A percentile compares a stretch with the other conserved stretches of the same genome.
These are phyloP conservation scores for Aspergillus awamori DNA, from an alignment of 2,329 filamentous ascomycete species.

Conservation along the genomic window DNA sequence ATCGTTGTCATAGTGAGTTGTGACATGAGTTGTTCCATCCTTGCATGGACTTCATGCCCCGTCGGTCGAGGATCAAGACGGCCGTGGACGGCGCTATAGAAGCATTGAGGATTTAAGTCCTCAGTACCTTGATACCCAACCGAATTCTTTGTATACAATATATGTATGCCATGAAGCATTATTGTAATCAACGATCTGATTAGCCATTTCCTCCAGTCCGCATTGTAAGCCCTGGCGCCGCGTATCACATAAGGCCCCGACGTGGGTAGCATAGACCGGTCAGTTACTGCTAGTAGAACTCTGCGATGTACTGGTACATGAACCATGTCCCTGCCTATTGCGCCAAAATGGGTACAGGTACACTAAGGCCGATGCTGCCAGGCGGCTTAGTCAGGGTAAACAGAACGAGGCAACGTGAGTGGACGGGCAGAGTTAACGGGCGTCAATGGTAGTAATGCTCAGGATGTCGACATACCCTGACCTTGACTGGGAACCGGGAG, in stretches of 20 bases:
- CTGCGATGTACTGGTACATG: no score
- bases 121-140: conserved; percentile 16
- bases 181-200: not conserved
- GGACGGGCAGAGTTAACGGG: not conserved
- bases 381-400: conserved; percentile 3
- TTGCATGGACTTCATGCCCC: conserved; percentile 1
- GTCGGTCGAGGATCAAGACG: not conserved
- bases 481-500: no score
- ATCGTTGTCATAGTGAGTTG: not conserved
- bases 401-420: not conserved
- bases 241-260: not conserved
- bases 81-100: not conserved
- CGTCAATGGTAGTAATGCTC: not conserved
- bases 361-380: not conserved
- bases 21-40: not conserved
- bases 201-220: not conserved
- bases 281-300: no score
- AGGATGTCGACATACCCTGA: not conserved
- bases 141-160: conserved; percentile 12
- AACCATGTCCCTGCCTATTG: not conserved
- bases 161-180: not conserved
- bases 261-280: no score
- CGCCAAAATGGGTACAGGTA: not conserved
- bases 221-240: not conserved
- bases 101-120: not conserved